These are phyloP conservation scores for Malassezia arunalokei DNA, from an alignment of 1,284 basidiomycete genomes.

Conservation along the genomic window DNA sequence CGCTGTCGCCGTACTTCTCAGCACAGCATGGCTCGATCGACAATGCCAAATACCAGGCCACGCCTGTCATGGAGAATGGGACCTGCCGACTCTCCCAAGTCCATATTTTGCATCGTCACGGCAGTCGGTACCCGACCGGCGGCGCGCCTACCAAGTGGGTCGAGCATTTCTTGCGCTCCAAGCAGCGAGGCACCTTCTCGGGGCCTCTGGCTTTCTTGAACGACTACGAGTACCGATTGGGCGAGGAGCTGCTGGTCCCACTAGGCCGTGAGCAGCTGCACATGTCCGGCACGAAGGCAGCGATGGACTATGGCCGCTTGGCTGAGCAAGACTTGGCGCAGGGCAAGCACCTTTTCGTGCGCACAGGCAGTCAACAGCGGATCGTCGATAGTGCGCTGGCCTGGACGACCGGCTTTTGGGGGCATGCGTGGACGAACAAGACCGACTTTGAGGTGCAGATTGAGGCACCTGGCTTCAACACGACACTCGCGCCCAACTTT, in stretches of 20 bases:
- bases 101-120: conserved; percentile 43
- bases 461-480: conserved; percentile 35
- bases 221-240: conserved; percentile 30
- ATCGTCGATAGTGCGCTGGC: conserved; percentile 39
- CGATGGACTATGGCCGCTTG: conserved; percentile 25
- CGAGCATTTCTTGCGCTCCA: not conserved
- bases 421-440: conserved; percentile 17
- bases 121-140: conserved; percentile 35
- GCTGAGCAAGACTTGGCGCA: conserved; percentile 16
- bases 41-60: conserved; percentile 27
- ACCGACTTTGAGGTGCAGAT: conserved; percentile 40
- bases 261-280: conserved; percentile 37
- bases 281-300: conserved; percentile 27
- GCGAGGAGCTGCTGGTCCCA: conserved; percentile 37
- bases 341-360: conserved; percentile 29
- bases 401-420: conserved; percentile 31
- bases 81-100: conserved; percentile 30
- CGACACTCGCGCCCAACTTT: conserved; percentile 39
- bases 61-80: conserved; percentile 15
- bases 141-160: conserved; percentile 13
- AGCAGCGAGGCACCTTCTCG: conserved; percentile 14
- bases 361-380: conserved; percentile 39
- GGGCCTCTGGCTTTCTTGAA: conserved; percentile 34
- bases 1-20: conserved; percentile 36
- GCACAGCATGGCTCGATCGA: conserved; percentile 33